Evolutionary conservation across 1,284 basidiomycete genomes (phyloP), one percentile per base, ranked within the genome.

Genomic region (Mycosarcoma maydis): DNA sequence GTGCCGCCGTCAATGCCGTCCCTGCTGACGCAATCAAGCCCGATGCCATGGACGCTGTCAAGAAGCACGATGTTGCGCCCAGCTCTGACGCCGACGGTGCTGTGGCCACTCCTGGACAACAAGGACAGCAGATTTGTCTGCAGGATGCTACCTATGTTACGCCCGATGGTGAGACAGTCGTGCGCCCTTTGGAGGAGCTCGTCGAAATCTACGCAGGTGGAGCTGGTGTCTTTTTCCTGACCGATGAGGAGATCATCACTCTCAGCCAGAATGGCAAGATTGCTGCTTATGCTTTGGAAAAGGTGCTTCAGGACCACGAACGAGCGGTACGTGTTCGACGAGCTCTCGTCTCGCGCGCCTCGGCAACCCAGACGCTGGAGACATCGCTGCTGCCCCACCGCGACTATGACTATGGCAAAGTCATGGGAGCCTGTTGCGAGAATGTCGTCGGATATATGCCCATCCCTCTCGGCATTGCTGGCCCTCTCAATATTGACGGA

Each of bases 371-470:
- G 83, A 91, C 92, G 0, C 86, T 98, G 39, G 96, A 98, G 82
- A 72, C 83, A 20, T 94, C 92, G 1, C 87, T 89, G 41, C 85
- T 98, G 16, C 96, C 96, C 0, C 89, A 91, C 86, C 81, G 86
- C 30, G 85, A 90, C 82, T 99, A 96, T 84, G 92, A 98, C 84
- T 99, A 98, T 84, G 89, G 90, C 34, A 88, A 91, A 23, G 94
- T 99, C 49, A 88, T 95, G 72, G 95, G 95, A 61, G 94, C 95
- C 4, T 99, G 96, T 84, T 99, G 96, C 83, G 96, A 99, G 85
- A 99, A 99, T 82, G 96, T 99, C 44, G 88, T 98, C 42, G 96
- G 96, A 20, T 99, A 91, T 83, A 94, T 98, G 83, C 96, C 96
- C 20, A 83, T 99, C 32, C 96, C 96, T 0, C 88, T 98, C 51